Base-by-base conservation (phyloP, 257 asterid species). In the Fraxinus cuspidata region DNA sequence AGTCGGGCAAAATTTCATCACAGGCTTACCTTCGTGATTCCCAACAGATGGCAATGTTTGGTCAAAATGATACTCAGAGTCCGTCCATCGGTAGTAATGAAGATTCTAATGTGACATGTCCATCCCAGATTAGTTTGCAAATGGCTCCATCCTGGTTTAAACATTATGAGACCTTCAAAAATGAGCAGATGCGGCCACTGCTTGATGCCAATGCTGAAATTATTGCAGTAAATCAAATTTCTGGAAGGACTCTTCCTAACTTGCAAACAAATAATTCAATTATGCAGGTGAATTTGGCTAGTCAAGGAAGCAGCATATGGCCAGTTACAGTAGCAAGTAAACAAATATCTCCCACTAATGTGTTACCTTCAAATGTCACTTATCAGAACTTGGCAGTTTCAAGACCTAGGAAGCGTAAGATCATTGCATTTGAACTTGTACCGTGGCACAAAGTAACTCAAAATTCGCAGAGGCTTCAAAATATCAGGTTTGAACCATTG, bases 381-480 rank as follows among this genome's bases (percentile, higher is more conserved):
- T 67, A 70, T 38, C 90, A 78, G 74, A 86, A 79, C 49, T 72
- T 78, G 79, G 83, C 81, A 73, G 73, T 73, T 80, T 74, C 85
- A 73, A 66, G 78, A 37, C 83, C 88, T 27, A 85, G 86, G 83
- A 92, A 90, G 83, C 94, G 96, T 58, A 90, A 89, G 87, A 19
- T 70, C 70, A 71, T 63, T 78, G 72, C 81, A 27, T 76, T 83
- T 71, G 87, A 84, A 69, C 79, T 72, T 83, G 85, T 84, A 74
- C 90, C 97, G n/a, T 92, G 97, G 96, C 83, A 89, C 81, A 85
- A 88, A 84, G 81, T 90, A n/a, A 80, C 64, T 73, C 75, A 69
- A 32, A 82, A 75, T 63, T 72, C 71, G 72, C 29, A 44, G 60
- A 79, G 70, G 80, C 85, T 76, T 74, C 96, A 76, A 80, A 72